Base-by-base conservation (phyloP, 2,329 filamentous ascomycete species). In the Thermothelomyces thermophilus region DNA sequence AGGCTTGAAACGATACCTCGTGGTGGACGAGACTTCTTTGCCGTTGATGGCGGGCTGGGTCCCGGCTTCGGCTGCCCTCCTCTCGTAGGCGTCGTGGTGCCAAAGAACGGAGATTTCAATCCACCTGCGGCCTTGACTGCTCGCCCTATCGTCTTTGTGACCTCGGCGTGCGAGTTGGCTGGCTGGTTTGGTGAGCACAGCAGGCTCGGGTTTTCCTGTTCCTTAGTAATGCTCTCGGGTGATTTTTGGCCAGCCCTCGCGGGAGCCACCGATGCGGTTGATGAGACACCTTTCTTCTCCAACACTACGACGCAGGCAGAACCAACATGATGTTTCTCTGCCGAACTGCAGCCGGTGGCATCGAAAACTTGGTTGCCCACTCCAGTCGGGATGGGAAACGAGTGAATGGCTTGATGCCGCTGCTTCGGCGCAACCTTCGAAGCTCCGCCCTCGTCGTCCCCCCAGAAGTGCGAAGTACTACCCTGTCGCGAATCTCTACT, bases 1-100 rank as follows among this genome's bases (percentile, higher is more conserved):
- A 83, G 71, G 20, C 71, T 70, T 0, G 80, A 79, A 8, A 83
- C 63, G 2, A 67, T 72, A 8, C 73, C 72, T 9, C 70, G 66
- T 2, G 64, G 65, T 2, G 26, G 58, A 10, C 61, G 61, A 13
- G 52, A 48, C 22, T 50, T 55, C 41, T 55, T 40, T n/a, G 19
- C 44, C 19, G 48, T 45, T 20, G 51, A 35, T 8, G 52, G 34
- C 6, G 51, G 51, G 14, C 42, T 19, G 49, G 35, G 28, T 41
- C 16, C 11, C 30, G 36, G 13, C 22, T 22, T 17, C 42, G 31
- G 20, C 5, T 28, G 28, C 3, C 24, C 37, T 6, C 14, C 16
- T 6, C 19, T 13, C 10, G 34, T 14, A 7, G 46, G 34, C 14
- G 40, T 30, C 22, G 39, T 7, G 13, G 51, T 36, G 34, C 50